A percentile compares a stretch with the other conserved stretches of the same genome.
phyloP scores from a whole-genome alignment of 2,329 filamentous ascomycete genomes.

The Phialocephala subalpina region DNA sequence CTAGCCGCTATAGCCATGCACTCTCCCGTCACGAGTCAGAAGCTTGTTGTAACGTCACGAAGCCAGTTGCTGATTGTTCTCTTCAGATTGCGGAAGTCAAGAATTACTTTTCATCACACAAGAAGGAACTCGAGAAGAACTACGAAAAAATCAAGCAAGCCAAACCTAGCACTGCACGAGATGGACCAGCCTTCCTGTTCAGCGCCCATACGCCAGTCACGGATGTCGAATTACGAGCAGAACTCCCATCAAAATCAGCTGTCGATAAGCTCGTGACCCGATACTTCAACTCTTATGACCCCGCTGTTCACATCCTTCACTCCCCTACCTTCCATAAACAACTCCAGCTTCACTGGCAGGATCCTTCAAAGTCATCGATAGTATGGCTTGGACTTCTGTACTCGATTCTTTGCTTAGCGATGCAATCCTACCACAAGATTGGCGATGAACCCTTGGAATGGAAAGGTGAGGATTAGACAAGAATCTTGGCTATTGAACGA shows the following conservation, averaged over 20 bases:
- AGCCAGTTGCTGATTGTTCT: slow-evolving; percentile 21
- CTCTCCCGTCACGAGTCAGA: neutral
- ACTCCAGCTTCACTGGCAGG: slow-evolving; percentile 71
- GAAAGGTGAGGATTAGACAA: slow-evolving; percentile 60
- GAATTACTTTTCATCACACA: slow-evolving; percentile 85
- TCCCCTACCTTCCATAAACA: slow-evolving; percentile 85
- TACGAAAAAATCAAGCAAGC: slow-evolving; percentile 77
- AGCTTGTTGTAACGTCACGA: neutral
- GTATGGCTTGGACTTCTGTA: slow-evolving; percentile 84
- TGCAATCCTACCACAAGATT: slow-evolving; percentile 81
- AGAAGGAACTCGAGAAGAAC: slow-evolving; percentile 87
- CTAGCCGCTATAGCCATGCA: slow-evolving; percentile 4
- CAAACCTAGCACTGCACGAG: slow-evolving; percentile 65
- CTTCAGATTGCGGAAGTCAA: slow-evolving; percentile 86
- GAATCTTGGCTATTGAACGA: neutral
- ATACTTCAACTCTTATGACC: slow-evolving; percentile 86
- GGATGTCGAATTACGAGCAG: slow-evolving; percentile 79
- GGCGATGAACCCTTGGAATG: slow-evolving; percentile 83
- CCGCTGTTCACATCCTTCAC: slow-evolving; percentile 78
- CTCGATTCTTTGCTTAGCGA: slow-evolving; percentile 77
- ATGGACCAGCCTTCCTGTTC: slow-evolving; percentile 81
- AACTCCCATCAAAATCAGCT: slow-evolving; percentile 81
- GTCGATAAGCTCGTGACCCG: slow-evolving; percentile 87
- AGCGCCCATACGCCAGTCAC: slow-evolving; percentile 74
- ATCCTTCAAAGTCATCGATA: slow-evolving; percentile 74